phyloP scores from a whole-genome alignment of 2,329 filamentous ascomycete species.

The Proliferodiscus dingleyae region DNA sequence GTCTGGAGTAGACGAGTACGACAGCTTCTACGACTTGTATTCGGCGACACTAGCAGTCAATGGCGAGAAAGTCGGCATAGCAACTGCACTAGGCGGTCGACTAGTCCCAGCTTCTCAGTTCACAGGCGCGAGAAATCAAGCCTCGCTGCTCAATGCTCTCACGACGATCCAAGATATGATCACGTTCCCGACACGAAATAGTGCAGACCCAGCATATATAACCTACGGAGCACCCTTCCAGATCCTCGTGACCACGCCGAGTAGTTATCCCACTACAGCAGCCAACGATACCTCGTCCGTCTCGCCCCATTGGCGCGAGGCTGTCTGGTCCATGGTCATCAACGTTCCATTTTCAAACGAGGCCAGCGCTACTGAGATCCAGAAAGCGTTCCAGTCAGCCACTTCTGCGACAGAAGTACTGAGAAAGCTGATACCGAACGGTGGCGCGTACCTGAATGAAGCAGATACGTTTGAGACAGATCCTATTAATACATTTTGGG shows the following conservation, averaged over 20 bases:
- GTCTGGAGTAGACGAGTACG: not conserved
- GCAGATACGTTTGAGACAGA: constrained; percentile 5
- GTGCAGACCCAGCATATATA: not conserved
- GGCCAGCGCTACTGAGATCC: not conserved
- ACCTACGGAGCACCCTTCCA: not conserved
- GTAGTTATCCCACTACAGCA: constrained; percentile 11
- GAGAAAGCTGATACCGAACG: not conserved
- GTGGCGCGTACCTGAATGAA: constrained; percentile 11
- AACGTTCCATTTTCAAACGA: not conserved
- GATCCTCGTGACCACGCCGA: not conserved
- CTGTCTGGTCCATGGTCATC: constrained; percentile 2
- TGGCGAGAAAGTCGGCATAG: not conserved
- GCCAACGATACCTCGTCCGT: constrained; percentile 3
- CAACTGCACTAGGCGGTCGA: not conserved
- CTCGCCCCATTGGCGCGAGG: constrained; percentile 1
- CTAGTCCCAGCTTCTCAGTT: not conserved
- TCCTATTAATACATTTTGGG: constrained; percentile 3
- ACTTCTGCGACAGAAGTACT: not conserved
- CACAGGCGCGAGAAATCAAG: not conserved
- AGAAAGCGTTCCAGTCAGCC: not conserved
- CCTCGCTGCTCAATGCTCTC: not conserved
- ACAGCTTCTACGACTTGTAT: not conserved
- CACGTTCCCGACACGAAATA: not conserved
- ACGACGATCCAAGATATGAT: not conserved
- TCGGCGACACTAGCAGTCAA: not conserved